phyloP scores from a whole-genome alignment of 768 basidiomycete species.

The Dacryopinax primogenitus region DNA sequence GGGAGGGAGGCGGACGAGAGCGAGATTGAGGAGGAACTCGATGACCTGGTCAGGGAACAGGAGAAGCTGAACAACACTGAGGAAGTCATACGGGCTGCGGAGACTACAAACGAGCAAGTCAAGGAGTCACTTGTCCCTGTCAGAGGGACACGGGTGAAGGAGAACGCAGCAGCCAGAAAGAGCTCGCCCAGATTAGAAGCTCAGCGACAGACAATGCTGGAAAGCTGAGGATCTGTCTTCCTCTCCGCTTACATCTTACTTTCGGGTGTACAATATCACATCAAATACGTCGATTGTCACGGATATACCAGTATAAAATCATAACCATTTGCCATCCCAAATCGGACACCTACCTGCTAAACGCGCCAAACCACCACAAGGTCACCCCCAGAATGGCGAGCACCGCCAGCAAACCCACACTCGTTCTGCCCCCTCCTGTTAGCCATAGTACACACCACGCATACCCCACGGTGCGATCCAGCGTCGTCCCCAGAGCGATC shows the following conservation, averaged over 20 bases:
- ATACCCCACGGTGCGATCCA: not conserved
- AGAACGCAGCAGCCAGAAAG: too few relatives aligned
- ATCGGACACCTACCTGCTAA: not conserved
- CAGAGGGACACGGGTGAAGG: too few relatives aligned
- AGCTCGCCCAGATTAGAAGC: not conserved
- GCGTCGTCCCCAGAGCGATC: not conserved
- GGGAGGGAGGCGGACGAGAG: constrained; percentile 35
- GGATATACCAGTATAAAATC: not conserved
- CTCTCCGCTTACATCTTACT: too few relatives aligned
- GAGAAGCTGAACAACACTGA: constrained; percentile 21
- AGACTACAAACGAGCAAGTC: constrained; percentile 13
- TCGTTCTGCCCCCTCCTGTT: not conserved
- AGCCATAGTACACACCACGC: not conserved
- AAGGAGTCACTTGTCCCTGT: too few relatives aligned
- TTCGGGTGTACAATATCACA: too few relatives aligned
- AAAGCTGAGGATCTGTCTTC: too few relatives aligned
- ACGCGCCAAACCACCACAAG: constrained; percentile 4
- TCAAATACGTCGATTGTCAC: not conserved
- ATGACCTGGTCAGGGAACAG: constrained; percentile 37
- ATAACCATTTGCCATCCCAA: not conserved
- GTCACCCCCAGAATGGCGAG: not conserved
- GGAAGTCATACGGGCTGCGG: constrained; percentile 13
- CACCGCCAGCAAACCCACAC: not conserved
- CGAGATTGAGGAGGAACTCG: constrained; percentile 54
- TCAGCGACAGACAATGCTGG: not conserved